These are phyloP conservation scores for Patellaria atrata DNA, from an alignment of 495 filamentous ascomycete species.

Conservation along the genomic window DNA sequence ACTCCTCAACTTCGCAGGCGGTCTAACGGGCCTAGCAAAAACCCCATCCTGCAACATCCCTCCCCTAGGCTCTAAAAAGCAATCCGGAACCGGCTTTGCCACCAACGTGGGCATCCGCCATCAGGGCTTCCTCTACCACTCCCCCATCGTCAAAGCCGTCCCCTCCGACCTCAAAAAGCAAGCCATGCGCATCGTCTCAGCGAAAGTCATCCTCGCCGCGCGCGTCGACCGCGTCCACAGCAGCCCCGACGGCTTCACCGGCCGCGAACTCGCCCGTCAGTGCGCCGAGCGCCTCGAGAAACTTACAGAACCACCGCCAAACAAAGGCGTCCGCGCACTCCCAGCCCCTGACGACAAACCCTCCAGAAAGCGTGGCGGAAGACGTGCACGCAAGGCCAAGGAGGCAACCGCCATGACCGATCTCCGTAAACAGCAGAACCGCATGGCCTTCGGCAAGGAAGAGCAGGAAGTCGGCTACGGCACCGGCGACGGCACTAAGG, in stretches of 20 bases:
- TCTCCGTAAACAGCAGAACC: conserved; percentile 87
- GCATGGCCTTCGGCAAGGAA: conserved; percentile 91
- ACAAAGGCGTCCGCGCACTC: conserved; percentile 73
- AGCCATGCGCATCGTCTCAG: conserved; percentile 88
- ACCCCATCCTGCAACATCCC: conserved; percentile 86
- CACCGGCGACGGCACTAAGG: conserved; percentile 68
- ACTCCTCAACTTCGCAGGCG: conserved; percentile 85
- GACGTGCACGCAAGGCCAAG: conserved; percentile 87
- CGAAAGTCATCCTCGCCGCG: conserved; percentile 82
- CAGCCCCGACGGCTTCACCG: conserved; percentile 65
- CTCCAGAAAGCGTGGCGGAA: conserved; percentile 79
- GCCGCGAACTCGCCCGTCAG: conserved; percentile 67
- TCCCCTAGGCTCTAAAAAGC: conserved; percentile 77
- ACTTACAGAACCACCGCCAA: conserved; percentile 82
- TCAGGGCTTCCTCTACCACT: conserved; percentile 88
- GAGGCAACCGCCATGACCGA: conserved; percentile 97
- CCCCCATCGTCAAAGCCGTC: conserved; percentile 69
- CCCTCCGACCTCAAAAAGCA: conserved; percentile 80
- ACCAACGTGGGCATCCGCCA: conserved; percentile 87
- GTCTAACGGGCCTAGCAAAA: conserved; percentile 74
- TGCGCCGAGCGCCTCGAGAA: conserved; percentile 87
- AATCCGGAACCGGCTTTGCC: conserved; percentile 70
- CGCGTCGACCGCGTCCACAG: conserved; percentile 80
- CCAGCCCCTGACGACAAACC: conserved; percentile 95
- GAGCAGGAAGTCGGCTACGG: conserved; percentile 92